Base-by-base conservation (phyloP, 768 basidiomycete genomes). In the Vishniacozyma victoriae region DNA sequence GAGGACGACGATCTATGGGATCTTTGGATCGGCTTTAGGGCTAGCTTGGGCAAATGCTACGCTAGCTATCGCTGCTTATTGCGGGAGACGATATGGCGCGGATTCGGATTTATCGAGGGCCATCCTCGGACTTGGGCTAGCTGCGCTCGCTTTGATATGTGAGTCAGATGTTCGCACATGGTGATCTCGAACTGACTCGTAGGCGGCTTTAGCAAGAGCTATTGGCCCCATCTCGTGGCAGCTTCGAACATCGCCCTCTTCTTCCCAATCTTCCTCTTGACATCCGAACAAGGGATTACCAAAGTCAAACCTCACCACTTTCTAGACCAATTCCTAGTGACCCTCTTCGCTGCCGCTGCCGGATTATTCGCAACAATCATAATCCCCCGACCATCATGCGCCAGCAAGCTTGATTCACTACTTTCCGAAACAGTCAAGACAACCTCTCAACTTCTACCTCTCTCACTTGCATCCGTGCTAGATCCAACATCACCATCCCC, bases 211-310 rank as follows among this genome's bases (percentile, higher is more conserved):
- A 37, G 60, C 4, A 29, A 62, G 18, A 64, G 57, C 39, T 48
- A 46, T 27, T 43, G 42, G n/a, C 49, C 59, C 13, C 46, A 48
- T 7, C 41, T 68, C 16, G 57, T 54, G 3, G 50, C 51, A 2
- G 55, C 57, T 13, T 51, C 57, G 14, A 45, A 64, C 18, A 68
- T 68, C 20, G 50, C 38, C 3, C 27, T 68, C 4, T 64, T 68
- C 52, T 60, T 61, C 27, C 57, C 66, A 0, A 60, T 68, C 19
- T 68, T 68, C 54, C 41, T 52, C 9, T 31, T 64, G 29, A 68
- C 66, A 2, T 29, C 36, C 35, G 18, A 44, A 23, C 61, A 63
- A 37, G 26, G 26, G 13, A 44, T 59, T 9, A 9, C 29, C 29
- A 33, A 33, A n/a, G 29, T 33, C 29, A 9, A n/a, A n/a, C n/a